Evolutionary conservation across 2,329 filamentous ascomycete genomes (phyloP).

Genomic region (Talaromyces pinophilus): DNA sequence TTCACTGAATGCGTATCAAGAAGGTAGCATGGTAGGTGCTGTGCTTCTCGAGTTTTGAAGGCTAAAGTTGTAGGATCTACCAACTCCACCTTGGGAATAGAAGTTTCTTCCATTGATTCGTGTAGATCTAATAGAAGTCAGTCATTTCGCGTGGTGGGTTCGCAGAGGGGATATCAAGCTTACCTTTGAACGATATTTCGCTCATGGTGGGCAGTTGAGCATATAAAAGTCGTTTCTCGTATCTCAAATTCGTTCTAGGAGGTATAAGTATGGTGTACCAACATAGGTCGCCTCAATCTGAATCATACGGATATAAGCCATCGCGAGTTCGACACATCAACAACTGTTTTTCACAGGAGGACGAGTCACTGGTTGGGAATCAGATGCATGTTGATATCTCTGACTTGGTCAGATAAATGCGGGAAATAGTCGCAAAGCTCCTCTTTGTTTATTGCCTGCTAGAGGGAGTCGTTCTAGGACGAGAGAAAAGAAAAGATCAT

Average conservation of each 20-base stretch:
- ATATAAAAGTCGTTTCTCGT: too few species aligned
- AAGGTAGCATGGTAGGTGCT: too few species aligned
- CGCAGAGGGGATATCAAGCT: neutral
- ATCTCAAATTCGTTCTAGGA: too few species aligned
- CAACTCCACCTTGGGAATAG: too few species aligned
- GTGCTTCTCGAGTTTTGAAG: too few species aligned
- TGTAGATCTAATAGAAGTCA: too few species aligned
- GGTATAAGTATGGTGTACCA: neutral
- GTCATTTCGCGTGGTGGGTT: too few species aligned
- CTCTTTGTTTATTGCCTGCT: neutral
- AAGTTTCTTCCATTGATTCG: too few species aligned
- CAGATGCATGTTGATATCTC: neutral
- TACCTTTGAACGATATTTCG: neutral
- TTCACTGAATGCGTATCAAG: too few species aligned
- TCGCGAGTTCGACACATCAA: neutral
- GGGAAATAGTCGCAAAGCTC: too few species aligned
- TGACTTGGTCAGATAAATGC: neutral
- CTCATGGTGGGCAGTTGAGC: too few species aligned
- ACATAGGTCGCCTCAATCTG: neutral
- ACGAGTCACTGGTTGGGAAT: neutral
- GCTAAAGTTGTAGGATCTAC: too few species aligned
- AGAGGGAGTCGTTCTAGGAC: neutral
- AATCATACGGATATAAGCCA: neutral
- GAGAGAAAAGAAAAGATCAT: neutral
- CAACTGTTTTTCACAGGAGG: neutral